phyloP scores from a whole-genome alignment of 176 grass and related monocot genomes.

The Lolium multiflorum region DNA sequence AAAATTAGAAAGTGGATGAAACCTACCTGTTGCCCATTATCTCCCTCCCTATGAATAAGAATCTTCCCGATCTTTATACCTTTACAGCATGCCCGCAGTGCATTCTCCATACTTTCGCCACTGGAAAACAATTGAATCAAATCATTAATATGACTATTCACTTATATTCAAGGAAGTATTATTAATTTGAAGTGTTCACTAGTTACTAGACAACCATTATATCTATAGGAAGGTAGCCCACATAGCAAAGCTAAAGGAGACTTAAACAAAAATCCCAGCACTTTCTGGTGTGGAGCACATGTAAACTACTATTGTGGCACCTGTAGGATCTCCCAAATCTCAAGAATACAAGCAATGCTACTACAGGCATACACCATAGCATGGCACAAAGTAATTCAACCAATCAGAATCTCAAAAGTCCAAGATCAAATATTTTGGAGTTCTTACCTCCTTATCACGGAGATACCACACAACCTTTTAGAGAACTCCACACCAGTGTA shows the following conservation, averaged over 20 bases:
- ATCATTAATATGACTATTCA: slow-evolving; percentile 12
- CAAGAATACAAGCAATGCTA: slow-evolving; percentile 23
- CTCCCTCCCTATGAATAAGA: slow-evolving; percentile 79
- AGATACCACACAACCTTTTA: slow-evolving; percentile 95
- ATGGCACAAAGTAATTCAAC: not conserved
- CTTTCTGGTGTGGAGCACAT: too few species aligned
- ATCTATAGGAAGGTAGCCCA: not conserved
- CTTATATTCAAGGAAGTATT: slow-evolving; percentile 27
- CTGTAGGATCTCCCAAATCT: slow-evolving; percentile 7
- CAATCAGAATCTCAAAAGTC: slow-evolving; percentile 13
- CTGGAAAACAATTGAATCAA: slow-evolving; percentile 45
- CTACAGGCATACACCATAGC: not conserved
- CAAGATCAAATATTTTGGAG: slow-evolving; percentile 21
- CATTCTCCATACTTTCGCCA: slow-evolving; percentile 91
- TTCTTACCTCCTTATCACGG: slow-evolving; percentile 94
- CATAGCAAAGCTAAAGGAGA: slow-evolving; percentile 2
- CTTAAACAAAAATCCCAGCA: too few species aligned
- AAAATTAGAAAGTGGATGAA: slow-evolving; percentile 39
- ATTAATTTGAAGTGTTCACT: not conserved
- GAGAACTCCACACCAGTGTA: slow-evolving; percentile 78
- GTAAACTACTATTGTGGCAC: not conserved
- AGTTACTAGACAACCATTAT: slow-evolving; percentile 1
- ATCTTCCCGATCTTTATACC: slow-evolving; percentile 87
- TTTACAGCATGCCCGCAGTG: slow-evolving; percentile 77
- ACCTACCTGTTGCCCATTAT: slow-evolving; percentile 78